Evolutionary conservation across 2,329 filamentous ascomycete genomes (phyloP).

Genomic region (Trematosphaeria pertusa): DNA sequence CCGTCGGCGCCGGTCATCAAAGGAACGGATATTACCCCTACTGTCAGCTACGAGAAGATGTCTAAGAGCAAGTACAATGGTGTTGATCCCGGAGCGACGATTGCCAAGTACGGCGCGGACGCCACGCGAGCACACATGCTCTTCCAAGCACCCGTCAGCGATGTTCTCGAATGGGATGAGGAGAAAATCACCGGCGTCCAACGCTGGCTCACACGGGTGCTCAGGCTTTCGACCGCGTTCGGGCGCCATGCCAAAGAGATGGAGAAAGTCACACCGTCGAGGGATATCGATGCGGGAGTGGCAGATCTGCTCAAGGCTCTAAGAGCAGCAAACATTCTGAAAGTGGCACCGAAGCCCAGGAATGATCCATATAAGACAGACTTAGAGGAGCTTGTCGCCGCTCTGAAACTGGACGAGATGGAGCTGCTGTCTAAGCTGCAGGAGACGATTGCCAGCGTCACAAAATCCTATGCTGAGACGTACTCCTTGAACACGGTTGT

Average conservation of each 20-base stretch:
- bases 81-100: conserved; percentile 78
- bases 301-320: conserved; percentile 23
- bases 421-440: conserved; percentile 71
- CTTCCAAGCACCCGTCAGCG: conserved; percentile 84
- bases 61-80: conserved; percentile 95
- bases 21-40: conserved; percentile 64
- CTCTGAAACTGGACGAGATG: conserved; percentile 40
- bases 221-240: conserved; percentile 57
- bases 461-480: conserved; percentile 71
- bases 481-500: conserved; percentile 84
- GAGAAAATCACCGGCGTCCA: conserved; percentile 80
- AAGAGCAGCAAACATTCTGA: conserved; percentile 8
- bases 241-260: conserved; percentile 32
- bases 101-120: conserved; percentile 79
- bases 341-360: neutral
- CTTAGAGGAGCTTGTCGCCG: conserved; percentile 16
- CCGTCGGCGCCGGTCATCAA: conserved; percentile 66
- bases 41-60: conserved; percentile 85
- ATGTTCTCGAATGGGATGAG: conserved; percentile 88
- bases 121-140: conserved; percentile 85
- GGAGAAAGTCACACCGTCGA: conserved; percentile 23
- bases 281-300: conserved; percentile 36
- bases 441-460: conserved; percentile 70
- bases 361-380: too few relatives aligned
- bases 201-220: conserved; percentile 76